Base-by-base conservation (phyloP, 2,329 filamentous ascomycete species). In the Colletotrichum ledebouriae region DNA sequence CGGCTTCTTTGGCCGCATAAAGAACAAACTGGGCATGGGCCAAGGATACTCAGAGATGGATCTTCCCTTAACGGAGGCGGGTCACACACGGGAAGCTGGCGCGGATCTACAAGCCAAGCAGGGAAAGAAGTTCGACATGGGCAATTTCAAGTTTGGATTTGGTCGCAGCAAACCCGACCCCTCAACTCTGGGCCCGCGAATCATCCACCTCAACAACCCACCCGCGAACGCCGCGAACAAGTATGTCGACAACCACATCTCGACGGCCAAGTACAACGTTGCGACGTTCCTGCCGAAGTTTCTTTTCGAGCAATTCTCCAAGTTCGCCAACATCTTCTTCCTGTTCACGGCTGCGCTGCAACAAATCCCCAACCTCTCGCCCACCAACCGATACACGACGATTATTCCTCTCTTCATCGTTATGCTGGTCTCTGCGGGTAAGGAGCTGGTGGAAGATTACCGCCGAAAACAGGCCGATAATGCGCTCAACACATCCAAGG, bases 301-400 rank as follows among this genome's bases (percentile, higher is more conserved):
- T 81, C 85, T 99, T 64, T 94, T 95, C 79, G 96, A 99, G 80
- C 96, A 99, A 78, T 99, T 99, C 82, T 98, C 94, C 70, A 99
- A 98, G 84, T 97, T 98, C 80, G 96, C 96, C 84, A 99, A 99
- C 81, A 82, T 99, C 76, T 99, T 99, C 85, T 99, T 99, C 92
- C 88, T 99, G 78, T 98, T 99, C 80, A 99, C 96, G 42, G 94
- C 96, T 15, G 90, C 89, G 46, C 83, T 99, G 52, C 96, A 99
- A 83, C 96, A 99, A 79, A 97, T 99, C 70, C 96, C 96, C 22
- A 91, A 92, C 72, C 91, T 99, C 70, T 97, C 94, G 39, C 96
- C 97, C 7, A 99, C 96, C 10, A 98, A 98, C 81, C 88, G 86
- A 79, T 99, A 94, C 77, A 99, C 96, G 6, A 99, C 97, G 42